Evolutionary conservation across 345 rosid genomes (phyloP).

Genomic region (Draba incana): DNA sequence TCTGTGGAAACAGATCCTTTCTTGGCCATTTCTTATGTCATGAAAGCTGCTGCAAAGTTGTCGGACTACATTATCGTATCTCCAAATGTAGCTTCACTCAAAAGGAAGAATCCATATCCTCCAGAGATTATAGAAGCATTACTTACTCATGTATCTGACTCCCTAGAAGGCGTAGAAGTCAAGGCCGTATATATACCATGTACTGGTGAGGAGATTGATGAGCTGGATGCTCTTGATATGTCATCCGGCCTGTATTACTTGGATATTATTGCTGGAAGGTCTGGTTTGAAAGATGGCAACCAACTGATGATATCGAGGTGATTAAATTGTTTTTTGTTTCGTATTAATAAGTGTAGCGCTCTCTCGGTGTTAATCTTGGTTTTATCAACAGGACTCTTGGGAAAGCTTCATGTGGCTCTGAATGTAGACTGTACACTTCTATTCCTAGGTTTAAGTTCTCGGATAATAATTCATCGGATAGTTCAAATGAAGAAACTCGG

Average conservation of each 20-base stretch:
- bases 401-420: constrained; percentile 85
- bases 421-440: constrained; percentile 72
- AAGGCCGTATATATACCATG: constrained; percentile 60
- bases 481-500: constrained; percentile 39
- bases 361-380: constrained; percentile 27
- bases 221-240: constrained; percentile 50
- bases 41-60: constrained; percentile 68
- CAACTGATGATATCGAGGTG: constrained; percentile 80
- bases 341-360: background rate
- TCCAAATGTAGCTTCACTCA: constrained; percentile 54
- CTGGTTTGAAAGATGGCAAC: constrained; percentile 63
- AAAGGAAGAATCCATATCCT: constrained; percentile 60
- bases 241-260: constrained; percentile 60
- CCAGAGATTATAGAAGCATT: constrained; percentile 49
- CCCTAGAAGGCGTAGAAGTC: constrained; percentile 35
- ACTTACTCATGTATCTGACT: constrained; percentile 45
- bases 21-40: constrained; percentile 56
- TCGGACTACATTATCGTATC: constrained; percentile 47
- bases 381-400: constrained; percentile 69
- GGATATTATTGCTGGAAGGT: constrained; percentile 70
- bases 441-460: constrained; percentile 47
- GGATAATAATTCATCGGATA: constrained; percentile 46
- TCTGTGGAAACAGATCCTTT: constrained; percentile 64
- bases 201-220: constrained; percentile 49
- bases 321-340: constrained; percentile 15